Evolutionary conservation across 345 rosid species (phyloP), one percentile per base, ranked within the genome.

Genomic region (Melaleuca quinquenervia): DNA sequence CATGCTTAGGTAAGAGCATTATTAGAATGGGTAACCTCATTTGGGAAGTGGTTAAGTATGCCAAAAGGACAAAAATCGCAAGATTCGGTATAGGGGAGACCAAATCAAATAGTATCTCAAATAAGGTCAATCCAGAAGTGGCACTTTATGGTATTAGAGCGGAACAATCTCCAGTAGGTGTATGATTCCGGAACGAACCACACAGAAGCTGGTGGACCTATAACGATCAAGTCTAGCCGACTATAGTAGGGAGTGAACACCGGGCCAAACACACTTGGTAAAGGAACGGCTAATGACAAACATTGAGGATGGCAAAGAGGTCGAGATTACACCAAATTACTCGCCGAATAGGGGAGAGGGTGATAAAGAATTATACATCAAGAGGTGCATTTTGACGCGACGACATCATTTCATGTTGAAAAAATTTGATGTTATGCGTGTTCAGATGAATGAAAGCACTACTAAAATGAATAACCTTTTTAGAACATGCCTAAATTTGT

Each of bases 101-200:
- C 48, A 70, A 64, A 16, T 0, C 5, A 20, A 0, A 18, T 11
- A 0, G 0, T 8, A 70, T 2, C 41, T 64, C 45, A 0, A 64
- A 11, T 16, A 15, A 41, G 32, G 12, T 64, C 16, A 32, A 32
- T 32, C 5, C 3, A 64, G 1, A 32, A 8, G 5, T 32, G 76
- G 32, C 0, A 32, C 5, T 64, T 64, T 29, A 14, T 62, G 32
- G 4, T 29, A 62, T 62, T 3, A 0, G 12, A 32, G 6, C 1
- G 1, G 45, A 11, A 64, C 44, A 29, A 2, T 18, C 10, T 64
- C 12, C 1, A 0, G 6, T 32, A 20, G 11, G 3, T 0, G 11
- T 29, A 22, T 64, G 44, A 64, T 64, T 64, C 0, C 0, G 3
- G 22, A 64, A 8, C 78, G 16, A 16, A 64, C 10, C 24, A 32